A percentile compares a stretch with the other conserved stretches of the same genome.
Conservation (phyloP, 345 rosid genomes). For the Syzygium aqueum region DNA sequence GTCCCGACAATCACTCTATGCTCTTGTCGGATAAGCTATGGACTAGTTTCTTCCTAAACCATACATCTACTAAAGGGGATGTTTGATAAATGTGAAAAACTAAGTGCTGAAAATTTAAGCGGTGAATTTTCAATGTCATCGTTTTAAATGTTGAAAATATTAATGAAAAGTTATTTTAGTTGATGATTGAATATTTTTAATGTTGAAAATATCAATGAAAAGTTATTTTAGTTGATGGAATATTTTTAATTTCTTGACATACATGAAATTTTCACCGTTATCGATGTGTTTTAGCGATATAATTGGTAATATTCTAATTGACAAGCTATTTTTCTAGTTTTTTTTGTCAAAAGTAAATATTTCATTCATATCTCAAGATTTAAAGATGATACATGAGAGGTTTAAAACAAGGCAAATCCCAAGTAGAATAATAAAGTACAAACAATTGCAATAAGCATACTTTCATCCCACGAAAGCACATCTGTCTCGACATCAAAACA, state of each 20-base stretch:
- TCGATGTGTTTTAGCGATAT: neutral
- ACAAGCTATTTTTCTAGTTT: neutral
- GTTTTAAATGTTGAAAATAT: neutral
- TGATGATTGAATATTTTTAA: neutral
- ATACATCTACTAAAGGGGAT: neutral
- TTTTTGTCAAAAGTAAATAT: too few species aligned
- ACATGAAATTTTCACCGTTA: neutral
- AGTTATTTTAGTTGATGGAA: neutral
- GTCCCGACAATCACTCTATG: too few species aligned
- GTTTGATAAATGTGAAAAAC: neutral
- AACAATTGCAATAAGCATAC: too few species aligned
- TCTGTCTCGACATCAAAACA: too few species aligned
- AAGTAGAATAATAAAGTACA: too few species aligned
- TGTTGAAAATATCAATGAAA: neutral
- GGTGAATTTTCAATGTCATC: neutral
- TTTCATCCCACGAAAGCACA: too few species aligned
- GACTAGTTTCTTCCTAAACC: too few species aligned
- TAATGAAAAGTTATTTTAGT: neutral
- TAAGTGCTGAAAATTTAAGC: neutral
- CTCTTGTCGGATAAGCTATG: too few species aligned
- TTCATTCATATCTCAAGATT: too few species aligned
- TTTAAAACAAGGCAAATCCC: too few species aligned
- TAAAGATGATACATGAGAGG: too few species aligned
- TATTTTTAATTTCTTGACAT: neutral
- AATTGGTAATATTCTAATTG: neutral